Evolutionary conservation across 768 basidiomycete genomes (phyloP), one percentile per base, ranked within the genome.

Genomic region (Sporobolomyces pararoseus): DNA sequence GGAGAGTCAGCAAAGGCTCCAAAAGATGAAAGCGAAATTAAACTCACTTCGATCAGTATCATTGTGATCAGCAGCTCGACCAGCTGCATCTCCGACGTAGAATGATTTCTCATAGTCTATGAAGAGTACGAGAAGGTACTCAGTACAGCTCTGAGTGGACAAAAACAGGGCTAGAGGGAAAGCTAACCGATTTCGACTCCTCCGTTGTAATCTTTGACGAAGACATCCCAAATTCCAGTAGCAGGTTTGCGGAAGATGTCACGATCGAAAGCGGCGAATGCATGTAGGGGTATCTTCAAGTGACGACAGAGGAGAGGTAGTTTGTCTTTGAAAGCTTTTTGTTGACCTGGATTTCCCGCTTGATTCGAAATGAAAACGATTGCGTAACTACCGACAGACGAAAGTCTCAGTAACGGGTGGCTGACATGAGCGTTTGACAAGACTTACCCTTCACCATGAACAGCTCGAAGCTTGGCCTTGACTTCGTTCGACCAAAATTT

Each of bases 321-420:
- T 63, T 75, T 75, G 52, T 50, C 16, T 49, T 63, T 44, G 60
- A 71, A 71, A 21, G 7, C 80, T 9, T 78, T 79, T 37, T 83
- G 83, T 75, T 95, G 91, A 72, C 83, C 86, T 7, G 83, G 85
- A 2, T 84, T 86, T 0, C 91, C 91, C 12, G 89, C 92, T 77
- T 97, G 94, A 77, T 96, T 96, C 0, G 90, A 88, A 29, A 96
- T 80, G 29, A 95, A 80, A 29, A 94, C 85, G 54, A 92, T 81
- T 2, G 88, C 37, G 55, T 37, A 57, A 2, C 55, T 57, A 49
- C 39, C 39, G 39, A 9, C 39, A 42, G 39, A 9, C 39, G 17
- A n/a, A n/a, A n/a, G n/a, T n/a, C n/a, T n/a, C n/a, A n/a, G n/a
- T n/a, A n/a, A n/a, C n/a, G n/a, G n/a, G n/a, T n/a, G n/a, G n/a